phyloP scores from a whole-genome alignment of 148 eudicot genomes.

The Pharnaceum exiguum region DNA sequence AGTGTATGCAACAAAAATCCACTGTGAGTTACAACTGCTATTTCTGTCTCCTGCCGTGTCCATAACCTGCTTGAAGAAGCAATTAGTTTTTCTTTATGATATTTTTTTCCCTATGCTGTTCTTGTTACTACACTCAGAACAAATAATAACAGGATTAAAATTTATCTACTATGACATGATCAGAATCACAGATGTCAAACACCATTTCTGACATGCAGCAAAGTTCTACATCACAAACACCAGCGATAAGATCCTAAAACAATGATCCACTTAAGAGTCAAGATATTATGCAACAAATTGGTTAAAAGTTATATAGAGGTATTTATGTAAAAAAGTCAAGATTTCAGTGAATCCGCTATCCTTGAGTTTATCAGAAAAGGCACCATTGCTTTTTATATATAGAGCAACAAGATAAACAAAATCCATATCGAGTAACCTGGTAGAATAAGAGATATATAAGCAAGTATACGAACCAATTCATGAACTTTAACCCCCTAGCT shows the following conservation, averaged over 20 bases:
- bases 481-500: constrained; percentile 69
- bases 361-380: not conserved
- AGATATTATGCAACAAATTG: not conserved
- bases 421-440: not conserved
- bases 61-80: constrained; percentile 47
- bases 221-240: not conserved
- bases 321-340: not conserved
- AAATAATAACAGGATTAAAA: too few relatives aligned
- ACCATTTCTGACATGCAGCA: not conserved
- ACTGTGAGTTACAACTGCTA: constrained; percentile 92
- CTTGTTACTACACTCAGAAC: not conserved
- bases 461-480: constrained; percentile 59
- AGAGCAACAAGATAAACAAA: not conserved
- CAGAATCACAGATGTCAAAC: not conserved
- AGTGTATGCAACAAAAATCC: constrained; percentile 81
- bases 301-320: not conserved
- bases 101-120: not conserved
- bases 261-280: not conserved
- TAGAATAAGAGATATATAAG: not conserved
- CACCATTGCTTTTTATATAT: not conserved
- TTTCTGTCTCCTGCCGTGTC: constrained; percentile 84
- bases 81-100: too few relatives aligned
- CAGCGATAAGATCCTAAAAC: not conserved
- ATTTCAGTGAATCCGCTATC: not conserved
- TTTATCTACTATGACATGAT: not conserved